Evolutionary conservation across 2,329 filamentous ascomycete genomes (phyloP).

Genomic region (Colletotrichum phormii): DNA sequence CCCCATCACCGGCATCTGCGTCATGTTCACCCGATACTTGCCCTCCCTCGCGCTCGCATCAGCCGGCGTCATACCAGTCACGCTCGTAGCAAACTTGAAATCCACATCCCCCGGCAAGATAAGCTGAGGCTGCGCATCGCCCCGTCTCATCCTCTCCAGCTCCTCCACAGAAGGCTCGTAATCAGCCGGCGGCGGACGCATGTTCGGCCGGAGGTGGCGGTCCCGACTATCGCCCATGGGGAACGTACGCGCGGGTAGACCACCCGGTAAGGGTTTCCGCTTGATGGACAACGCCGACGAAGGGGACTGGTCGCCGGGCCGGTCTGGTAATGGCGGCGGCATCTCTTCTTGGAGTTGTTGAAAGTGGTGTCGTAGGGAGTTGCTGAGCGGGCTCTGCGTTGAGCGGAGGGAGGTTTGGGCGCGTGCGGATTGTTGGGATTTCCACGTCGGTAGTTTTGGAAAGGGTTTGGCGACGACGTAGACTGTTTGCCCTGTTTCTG

Average conservation of each 20-base stretch:
- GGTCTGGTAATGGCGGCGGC: slow-evolving; percentile 8
- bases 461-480: slow-evolving; percentile 39
- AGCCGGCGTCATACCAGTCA: slow-evolving; percentile 32
- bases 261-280: slow-evolving; percentile 9
- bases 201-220: slow-evolving; percentile 14
- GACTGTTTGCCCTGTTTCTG: slow-evolving; percentile 39
- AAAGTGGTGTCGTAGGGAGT: not conserved
- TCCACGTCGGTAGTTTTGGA: slow-evolving; percentile 20
- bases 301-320: not conserved
- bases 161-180: slow-evolving; percentile 40
- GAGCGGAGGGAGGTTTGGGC: not conserved
- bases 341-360: not conserved
- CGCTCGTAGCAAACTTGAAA: slow-evolving; percentile 35
- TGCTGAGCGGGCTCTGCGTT: not conserved
- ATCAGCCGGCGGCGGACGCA: slow-evolving; percentile 37
- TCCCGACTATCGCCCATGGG: not conserved
- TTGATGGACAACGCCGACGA: slow-evolving; percentile 1
- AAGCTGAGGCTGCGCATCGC: slow-evolving; percentile 42
- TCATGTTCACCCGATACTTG: slow-evolving; percentile 20
- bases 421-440: not conserved
- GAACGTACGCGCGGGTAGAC: not conserved
- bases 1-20: not conserved
- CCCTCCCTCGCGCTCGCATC: slow-evolving; percentile 21
- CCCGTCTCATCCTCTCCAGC: slow-evolving; percentile 38
- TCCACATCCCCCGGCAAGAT: slow-evolving; percentile 34